These are phyloP conservation scores for Helminthosporium solani DNA, from an alignment of 2,329 filamentous ascomycete genomes.

Conservation along the genomic window DNA sequence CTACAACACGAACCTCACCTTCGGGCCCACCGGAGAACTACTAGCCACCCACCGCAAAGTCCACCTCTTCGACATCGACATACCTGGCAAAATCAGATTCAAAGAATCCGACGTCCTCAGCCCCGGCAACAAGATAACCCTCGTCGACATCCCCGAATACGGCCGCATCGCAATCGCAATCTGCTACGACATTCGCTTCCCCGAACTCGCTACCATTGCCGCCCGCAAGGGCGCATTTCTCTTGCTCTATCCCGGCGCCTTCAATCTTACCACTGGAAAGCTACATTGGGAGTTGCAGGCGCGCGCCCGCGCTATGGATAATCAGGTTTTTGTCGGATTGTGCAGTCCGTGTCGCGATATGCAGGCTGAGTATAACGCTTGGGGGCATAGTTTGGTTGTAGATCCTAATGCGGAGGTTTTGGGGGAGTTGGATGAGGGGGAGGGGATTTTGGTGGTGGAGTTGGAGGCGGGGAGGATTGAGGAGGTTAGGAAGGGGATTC, in stretches of 20 bases:
- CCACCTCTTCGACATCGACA: slow-evolving; percentile 96
- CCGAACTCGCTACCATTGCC: slow-evolving; percentile 86
- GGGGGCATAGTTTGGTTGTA: slow-evolving; percentile 84
- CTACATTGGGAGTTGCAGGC: slow-evolving; percentile 88
- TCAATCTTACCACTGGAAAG: slow-evolving; percentile 90
- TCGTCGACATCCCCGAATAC: slow-evolving; percentile 85
- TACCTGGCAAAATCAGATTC: slow-evolving; percentile 91
- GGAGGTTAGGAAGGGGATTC: slow-evolving; percentile 66
- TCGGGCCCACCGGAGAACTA: slow-evolving; percentile 73
- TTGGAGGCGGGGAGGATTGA: slow-evolving; percentile 47
- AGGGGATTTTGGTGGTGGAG: slow-evolving; percentile 69
- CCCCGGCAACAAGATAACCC: slow-evolving; percentile 79
- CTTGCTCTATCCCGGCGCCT: slow-evolving; percentile 91
- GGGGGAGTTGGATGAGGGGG: slow-evolving; percentile 73
- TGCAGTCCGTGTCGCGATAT: slow-evolving; percentile 87
- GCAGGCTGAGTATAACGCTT: slow-evolving; percentile 78
- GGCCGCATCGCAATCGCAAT: slow-evolving; percentile 86
- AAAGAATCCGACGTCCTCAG: slow-evolving; percentile 85
- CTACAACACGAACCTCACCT: slow-evolving; percentile 89
- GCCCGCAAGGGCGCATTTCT: slow-evolving; percentile 84
- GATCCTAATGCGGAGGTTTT: slow-evolving; percentile 87
- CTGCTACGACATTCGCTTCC: slow-evolving; percentile 97
- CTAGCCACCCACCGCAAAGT: slow-evolving; percentile 90
- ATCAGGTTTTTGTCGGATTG: slow-evolving; percentile 89
- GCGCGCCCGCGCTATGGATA: slow-evolving; percentile 82